phyloP scores from a whole-genome alignment of 768 basidiomycete species.

The Rhizopogon salebrosus region DNA sequence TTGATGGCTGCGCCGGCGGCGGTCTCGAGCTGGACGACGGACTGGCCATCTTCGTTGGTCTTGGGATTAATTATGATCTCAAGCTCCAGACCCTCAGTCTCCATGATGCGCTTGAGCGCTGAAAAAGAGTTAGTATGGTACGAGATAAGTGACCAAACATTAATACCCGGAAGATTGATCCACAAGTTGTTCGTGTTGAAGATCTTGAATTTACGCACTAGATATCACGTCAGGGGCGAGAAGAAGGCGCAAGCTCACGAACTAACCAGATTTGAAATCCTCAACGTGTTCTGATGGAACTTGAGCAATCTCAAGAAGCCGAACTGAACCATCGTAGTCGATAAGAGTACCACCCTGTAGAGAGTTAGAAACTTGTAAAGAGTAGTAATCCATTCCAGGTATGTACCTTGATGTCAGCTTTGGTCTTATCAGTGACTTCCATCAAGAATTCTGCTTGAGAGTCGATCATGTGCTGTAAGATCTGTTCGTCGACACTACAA shows the following conservation, averaged over 20 bases:
- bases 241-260: neutral
- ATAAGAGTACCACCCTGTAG: conserved; percentile 56
- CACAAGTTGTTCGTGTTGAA: conserved; percentile 73
- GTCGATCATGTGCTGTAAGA: conserved; percentile 63
- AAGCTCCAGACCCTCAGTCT: conserved; percentile 58
- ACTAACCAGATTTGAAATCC: conserved; percentile 57
- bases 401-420: conserved; percentile 62
- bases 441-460: conserved; percentile 62
- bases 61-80: conserved; percentile 81
- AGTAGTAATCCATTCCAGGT: neutral
- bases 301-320: conserved; percentile 74
- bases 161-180: conserved; percentile 43
- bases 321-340: conserved; percentile 61
- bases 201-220: conserved; percentile 72
- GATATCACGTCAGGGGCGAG: neutral
- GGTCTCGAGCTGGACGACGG: conserved; percentile 76
- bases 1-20: conserved; percentile 75
- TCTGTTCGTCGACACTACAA: conserved; percentile 60
- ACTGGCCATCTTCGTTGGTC: conserved; percentile 60
- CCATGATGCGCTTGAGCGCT: conserved; percentile 76
- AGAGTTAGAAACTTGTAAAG: neutral
- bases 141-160: neutral
- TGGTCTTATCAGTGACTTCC: conserved; percentile 82
- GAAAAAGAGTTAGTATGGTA: conserved; percentile 3
- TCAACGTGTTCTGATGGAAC: conserved; percentile 69